phyloP scores from a whole-genome alignment of 169 alveolate species.

The Plasmodium gallinaceum region DNA sequence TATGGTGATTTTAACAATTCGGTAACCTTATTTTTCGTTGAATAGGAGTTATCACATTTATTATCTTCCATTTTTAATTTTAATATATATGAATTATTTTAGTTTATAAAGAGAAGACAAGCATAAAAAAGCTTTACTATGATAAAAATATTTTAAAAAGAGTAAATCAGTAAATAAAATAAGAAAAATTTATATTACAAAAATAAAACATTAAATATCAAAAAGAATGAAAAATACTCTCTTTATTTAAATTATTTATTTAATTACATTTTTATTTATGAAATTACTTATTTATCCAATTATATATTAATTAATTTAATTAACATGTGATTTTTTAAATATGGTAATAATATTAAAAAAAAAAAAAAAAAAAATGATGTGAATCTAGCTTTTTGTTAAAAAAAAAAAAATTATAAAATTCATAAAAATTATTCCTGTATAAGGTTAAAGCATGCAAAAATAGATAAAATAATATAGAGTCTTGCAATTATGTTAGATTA shows the following conservation, averaged over 20 bases:
- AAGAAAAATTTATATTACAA: background rate
- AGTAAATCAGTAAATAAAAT: background rate
- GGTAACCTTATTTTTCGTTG: conserved; percentile 17
- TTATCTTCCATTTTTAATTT: conserved; percentile 31
- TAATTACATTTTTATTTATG: too few species aligned
- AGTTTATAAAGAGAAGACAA: too few species aligned
- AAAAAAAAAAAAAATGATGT: too few species aligned
- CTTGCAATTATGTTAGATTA: background rate
- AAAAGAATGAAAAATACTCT: background rate
- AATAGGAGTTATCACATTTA: conserved; percentile 20
- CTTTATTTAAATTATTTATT: background rate
- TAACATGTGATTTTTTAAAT: too few species aligned
- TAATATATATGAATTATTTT: too few species aligned
- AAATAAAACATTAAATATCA: background rate
- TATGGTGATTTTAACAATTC: conserved; percentile 51
- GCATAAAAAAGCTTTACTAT: background rate
- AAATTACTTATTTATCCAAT: too few species aligned
- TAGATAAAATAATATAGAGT: background rate
- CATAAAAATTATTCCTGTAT: conserved; percentile 1
- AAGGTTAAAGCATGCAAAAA: conserved; percentile 23
- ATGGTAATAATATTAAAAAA: too few species aligned
- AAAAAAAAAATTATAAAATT: too few species aligned
- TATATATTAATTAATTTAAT: too few species aligned
- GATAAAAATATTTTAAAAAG: background rate
- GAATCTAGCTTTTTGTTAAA: too few species aligned